Conservation (phyloP, 192 early-diverging fungal species). For the Pilaira anomala region DNA sequence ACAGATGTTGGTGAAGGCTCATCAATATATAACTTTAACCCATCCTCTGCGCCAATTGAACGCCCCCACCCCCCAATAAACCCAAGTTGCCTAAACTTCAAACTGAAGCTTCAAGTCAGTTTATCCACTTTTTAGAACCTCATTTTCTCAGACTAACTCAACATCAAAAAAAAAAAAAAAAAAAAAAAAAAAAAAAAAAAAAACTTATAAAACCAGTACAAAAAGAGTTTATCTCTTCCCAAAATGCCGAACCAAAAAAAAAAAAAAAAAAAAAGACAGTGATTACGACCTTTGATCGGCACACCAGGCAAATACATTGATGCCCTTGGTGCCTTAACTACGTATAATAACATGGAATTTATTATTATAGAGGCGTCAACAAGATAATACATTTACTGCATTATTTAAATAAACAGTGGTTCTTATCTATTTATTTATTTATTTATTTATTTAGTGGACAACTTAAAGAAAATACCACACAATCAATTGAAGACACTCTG, state of each 20-base stretch:
- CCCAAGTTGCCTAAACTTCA: background rate
- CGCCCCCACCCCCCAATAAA: background rate
- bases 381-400: slow-evolving; percentile 12
- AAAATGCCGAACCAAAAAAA: background rate
- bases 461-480: slow-evolving; percentile 5
- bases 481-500: slow-evolving; percentile 13
- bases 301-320: background rate
- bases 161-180: no score
- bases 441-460: slow-evolving; percentile 7
- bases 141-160: slow-evolving; percentile 3
- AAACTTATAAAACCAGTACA: background rate
- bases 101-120: background rate
- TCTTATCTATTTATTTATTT: slow-evolving; percentile 8
- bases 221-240: slow-evolving; percentile 5
- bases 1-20: background rate
- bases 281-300: background rate
- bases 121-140: slow-evolving; percentile 4
- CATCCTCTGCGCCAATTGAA: background rate
- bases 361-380: slow-evolving; percentile 10
- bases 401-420: slow-evolving; percentile 14
- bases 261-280: background rate
- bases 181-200: no score
- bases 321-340: background rate
- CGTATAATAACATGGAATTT: background rate
- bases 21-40: background rate